Evolutionary conservation across 2,329 filamentous ascomycete genomes (phyloP).

Genomic region (Colletotrichum musicola): DNA sequence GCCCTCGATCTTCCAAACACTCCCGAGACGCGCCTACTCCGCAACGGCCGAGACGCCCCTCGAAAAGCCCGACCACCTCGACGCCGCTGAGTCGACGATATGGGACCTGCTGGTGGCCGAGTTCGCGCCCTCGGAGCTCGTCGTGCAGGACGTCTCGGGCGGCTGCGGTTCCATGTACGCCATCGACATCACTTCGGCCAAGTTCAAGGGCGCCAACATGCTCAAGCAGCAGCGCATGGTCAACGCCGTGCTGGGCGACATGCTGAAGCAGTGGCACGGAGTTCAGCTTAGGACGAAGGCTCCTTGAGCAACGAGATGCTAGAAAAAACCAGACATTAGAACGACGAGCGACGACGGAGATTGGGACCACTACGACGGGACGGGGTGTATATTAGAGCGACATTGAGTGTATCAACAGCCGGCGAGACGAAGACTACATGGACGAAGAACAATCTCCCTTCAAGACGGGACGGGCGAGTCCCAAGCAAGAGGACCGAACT

Average conservation of each 20-base stretch:
- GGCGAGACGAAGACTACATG: not conserved
- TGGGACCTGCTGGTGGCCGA: conserved; percentile 66
- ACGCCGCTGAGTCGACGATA: conserved; percentile 69
- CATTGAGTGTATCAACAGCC: conserved; percentile 18
- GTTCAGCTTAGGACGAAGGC: conserved; percentile 81
- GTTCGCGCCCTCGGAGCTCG: conserved; percentile 63
- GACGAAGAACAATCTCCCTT: not conserved
- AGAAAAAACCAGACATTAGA: too few relatives aligned
- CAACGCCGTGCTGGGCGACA: conserved; percentile 78
- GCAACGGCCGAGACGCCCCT: conserved; percentile 28
- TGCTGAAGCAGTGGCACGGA: conserved; percentile 86
- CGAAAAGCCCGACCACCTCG: conserved; percentile 63
- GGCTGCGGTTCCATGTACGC: conserved; percentile 91
- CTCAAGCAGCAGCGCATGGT: conserved; percentile 88
- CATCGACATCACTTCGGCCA: conserved; percentile 79
- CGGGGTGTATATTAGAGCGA: conserved; percentile 29
- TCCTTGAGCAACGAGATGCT: conserved; percentile 46
- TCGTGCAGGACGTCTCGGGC: conserved; percentile 84
- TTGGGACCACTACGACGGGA: too few relatives aligned
- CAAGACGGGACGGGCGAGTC: not conserved
- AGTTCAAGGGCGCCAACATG: conserved; percentile 77
- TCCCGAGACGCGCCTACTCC: conserved; percentile 26
- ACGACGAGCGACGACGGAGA: not conserved
- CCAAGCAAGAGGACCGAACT: too few relatives aligned
- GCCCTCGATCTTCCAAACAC: not conserved